Evolutionary conservation across 1,139 yeast genomes (phyloP).

Genomic region (Pichia sp.): DNA sequence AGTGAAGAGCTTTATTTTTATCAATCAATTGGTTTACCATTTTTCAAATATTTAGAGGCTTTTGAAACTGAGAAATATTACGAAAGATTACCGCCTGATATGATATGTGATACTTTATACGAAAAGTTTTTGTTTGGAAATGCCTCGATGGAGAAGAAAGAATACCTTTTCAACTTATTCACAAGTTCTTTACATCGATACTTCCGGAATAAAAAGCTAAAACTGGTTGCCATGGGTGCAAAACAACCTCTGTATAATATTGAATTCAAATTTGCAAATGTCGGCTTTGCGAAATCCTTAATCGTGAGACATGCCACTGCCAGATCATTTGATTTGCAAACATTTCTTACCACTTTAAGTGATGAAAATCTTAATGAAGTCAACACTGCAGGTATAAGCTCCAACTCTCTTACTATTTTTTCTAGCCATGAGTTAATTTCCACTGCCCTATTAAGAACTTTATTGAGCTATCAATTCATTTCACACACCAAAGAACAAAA

Average conservation of each 20-base stretch:
- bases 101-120: constrained; percentile 51
- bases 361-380: constrained; percentile 21
- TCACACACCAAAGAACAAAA: constrained; percentile 25
- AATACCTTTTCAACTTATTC: constrained; percentile 57
- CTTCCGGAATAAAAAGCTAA: constrained; percentile 68
- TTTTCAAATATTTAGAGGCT: constrained; percentile 59
- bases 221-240: constrained; percentile 49
- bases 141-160: constrained; percentile 43
- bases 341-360: constrained; percentile 18
- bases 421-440: constrained; percentile 49
- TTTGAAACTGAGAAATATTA: constrained; percentile 57
- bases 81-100: constrained; percentile 68
- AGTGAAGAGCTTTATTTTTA: constrained; percentile 85
- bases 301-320: constrained; percentile 25
- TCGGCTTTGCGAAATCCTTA: constrained; percentile 14
- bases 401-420: constrained; percentile 29
- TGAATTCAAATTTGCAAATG: constrained; percentile 40
- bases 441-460: constrained; percentile 52
- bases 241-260: constrained; percentile 36
- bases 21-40: constrained; percentile 68
- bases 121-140: constrained; percentile 44
- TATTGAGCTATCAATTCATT: constrained; percentile 51
- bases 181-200: constrained; percentile 76
- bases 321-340: constrained; percentile 24
- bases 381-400: not conserved